A percentile compares a stretch with the other conserved stretches of the same genome.
Evolutionary conservation across 441 rosid species (phyloP).

Genomic region (Theobroma grandiflorum): DNA sequence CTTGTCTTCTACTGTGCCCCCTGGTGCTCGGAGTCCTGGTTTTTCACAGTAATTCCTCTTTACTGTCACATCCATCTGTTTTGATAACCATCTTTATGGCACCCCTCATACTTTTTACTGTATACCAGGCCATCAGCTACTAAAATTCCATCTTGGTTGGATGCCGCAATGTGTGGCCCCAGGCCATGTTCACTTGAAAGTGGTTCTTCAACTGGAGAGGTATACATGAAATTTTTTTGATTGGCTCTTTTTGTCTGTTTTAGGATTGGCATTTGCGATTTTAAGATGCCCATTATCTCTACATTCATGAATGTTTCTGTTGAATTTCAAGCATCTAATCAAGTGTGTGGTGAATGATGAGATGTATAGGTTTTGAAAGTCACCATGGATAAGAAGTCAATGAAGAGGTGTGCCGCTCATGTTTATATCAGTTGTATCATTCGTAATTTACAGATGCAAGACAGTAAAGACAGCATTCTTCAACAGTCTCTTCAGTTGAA

Average conservation of each 20-base stretch:
- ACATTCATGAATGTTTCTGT: neutral
- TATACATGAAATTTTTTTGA: conserved; percentile 29
- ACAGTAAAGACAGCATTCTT: conserved; percentile 42
- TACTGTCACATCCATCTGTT: neutral
- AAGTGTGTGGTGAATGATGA: conserved; percentile 25
- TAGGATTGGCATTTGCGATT: neutral
- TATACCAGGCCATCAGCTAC: conserved; percentile 56
- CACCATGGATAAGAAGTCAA: conserved; percentile 37
- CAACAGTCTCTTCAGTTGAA: conserved; percentile 38
- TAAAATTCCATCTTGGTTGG: conserved; percentile 70
- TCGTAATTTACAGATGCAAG: conserved; percentile 46
- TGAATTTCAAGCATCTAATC: conserved; percentile 24
- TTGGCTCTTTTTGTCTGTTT: conserved; percentile 3
- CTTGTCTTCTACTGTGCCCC: conserved; percentile 48
- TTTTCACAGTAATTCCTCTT: conserved; percentile 54
- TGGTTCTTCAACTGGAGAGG: conserved; percentile 50
- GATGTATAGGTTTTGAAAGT: conserved; percentile 43
- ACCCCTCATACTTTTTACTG: conserved; percentile 28
- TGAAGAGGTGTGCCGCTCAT: conserved; percentile 73
- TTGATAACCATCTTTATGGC: conserved; percentile 15
- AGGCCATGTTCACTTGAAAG: conserved; percentile 39
- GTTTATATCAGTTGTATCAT: conserved; percentile 72
- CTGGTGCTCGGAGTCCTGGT: conserved; percentile 34
- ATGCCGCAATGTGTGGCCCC: conserved; percentile 43
- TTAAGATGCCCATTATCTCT: neutral